Conservation (phyloP, 805 yeast genomes). For the Metschnikowia sp. region DNA sequence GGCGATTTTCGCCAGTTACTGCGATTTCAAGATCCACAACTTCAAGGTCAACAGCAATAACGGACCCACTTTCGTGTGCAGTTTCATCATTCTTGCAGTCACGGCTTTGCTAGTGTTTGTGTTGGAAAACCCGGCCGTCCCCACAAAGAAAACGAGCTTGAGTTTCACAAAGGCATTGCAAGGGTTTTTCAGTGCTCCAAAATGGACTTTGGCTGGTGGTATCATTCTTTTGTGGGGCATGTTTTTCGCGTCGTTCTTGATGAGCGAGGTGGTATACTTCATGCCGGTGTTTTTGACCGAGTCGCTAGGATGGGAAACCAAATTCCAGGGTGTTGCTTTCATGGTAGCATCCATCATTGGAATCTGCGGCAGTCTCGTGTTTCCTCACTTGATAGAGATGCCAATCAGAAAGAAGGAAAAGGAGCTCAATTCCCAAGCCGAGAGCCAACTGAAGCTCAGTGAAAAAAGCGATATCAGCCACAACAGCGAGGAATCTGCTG, state of each 20-base stretch:
- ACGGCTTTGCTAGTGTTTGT: not conserved
- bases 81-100: not conserved
- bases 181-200: not conserved
- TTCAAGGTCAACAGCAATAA: not conserved
- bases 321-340: not conserved
- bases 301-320: not conserved
- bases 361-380: not conserved
- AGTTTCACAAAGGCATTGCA: not conserved
- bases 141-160: not conserved
- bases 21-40: not conserved
- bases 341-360: not conserved
- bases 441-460: not conserved
- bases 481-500: not conserved
- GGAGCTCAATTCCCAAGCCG: not conserved
- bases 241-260: not conserved
- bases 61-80: not conserved
- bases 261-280: not conserved
- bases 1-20: not conserved
- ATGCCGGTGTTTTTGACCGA: not conserved
- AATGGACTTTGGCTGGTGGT: not conserved
- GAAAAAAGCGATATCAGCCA: not conserved
- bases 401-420: not conserved
- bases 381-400: not conserved
- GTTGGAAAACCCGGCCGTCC: not conserved
- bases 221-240: not conserved